Evolutionary conservation across 2,329 filamentous ascomycete species (phyloP).

Genomic region (Colletotrichum liaoningense): DNA sequence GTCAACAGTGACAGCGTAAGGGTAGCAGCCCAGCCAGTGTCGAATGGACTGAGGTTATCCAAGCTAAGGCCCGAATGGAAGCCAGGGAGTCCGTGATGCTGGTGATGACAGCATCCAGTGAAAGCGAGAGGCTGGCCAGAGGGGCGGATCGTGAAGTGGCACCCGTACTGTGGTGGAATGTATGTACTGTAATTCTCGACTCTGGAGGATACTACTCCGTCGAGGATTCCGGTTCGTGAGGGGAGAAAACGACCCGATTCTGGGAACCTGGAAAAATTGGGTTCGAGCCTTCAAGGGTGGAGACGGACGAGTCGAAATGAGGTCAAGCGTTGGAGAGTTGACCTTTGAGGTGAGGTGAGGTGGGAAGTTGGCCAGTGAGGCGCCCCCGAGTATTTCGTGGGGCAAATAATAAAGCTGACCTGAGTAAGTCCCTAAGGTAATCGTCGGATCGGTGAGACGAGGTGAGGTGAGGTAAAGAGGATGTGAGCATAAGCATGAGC

Average conservation of each 20-base stretch:
- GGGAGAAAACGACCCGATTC: conserved; percentile 15
- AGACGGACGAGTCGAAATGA: not conserved
- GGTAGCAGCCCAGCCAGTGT: conserved; percentile 7
- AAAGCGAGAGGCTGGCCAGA: not conserved
- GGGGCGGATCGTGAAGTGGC: conserved; percentile 31
- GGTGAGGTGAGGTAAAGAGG: not conserved
- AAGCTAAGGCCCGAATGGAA: conserved; percentile 28
- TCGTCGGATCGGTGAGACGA: not conserved
- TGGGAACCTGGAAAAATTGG: conserved; percentile 17
- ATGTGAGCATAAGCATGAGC: not conserved
- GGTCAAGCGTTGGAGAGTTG: not conserved
- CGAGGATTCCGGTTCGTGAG: conserved; percentile 18
- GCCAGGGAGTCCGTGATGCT: conserved; percentile 27
- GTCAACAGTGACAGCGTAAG: conserved; percentile 9
- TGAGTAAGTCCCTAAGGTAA: not conserved
- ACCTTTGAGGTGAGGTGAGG: not conserved
- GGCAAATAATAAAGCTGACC: not conserved
- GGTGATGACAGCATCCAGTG: conserved; percentile 21
- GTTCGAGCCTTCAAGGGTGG: not conserved
- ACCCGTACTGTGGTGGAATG: not conserved
- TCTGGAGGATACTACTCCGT: not conserved
- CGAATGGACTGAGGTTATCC: conserved; percentile 6
- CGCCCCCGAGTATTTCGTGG: not conserved
- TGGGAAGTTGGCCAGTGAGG: not conserved
- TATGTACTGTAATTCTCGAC: no score